These are phyloP conservation scores for Mucor piriformis DNA, from an alignment of 371 early-diverging fungal genomes.

Conservation along the genomic window DNA sequence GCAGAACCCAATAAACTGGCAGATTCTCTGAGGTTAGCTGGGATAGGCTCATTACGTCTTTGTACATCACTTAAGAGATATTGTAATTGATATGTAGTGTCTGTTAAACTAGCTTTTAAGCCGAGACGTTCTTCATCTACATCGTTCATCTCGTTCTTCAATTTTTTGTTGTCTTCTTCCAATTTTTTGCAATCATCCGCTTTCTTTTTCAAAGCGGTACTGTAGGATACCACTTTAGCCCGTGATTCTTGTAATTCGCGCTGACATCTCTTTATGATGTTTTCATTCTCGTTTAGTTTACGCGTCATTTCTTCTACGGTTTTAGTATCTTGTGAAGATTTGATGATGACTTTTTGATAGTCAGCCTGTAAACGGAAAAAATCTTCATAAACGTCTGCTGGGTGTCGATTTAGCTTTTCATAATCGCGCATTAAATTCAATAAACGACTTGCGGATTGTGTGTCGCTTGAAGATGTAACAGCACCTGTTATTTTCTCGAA, in stretches of 20 bases:
- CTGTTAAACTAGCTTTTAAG: slow-evolving; percentile 15
- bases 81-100: slow-evolving; percentile 25
- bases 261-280: neutral
- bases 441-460: neutral
- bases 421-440: slow-evolving; percentile 13
- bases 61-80: slow-evolving; percentile 17
- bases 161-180: neutral
- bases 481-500: slow-evolving; percentile 6
- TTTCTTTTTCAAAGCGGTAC: neutral
- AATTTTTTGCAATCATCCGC: neutral
- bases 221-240: neutral
- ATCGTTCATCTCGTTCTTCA: neutral
- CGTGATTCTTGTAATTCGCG: neutral
- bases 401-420: slow-evolving; percentile 4
- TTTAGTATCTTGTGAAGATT: neutral
- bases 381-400: slow-evolving; percentile 20
- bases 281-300: slow-evolving; percentile 6
- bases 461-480: neutral
- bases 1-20: neutral
- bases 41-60: slow-evolving; percentile 15
- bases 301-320: neutral
- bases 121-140: slow-evolving; percentile 2
- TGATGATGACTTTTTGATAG: neutral
- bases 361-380: slow-evolving; percentile 7
- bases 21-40: neutral